These are phyloP conservation scores for Calendula officinalis DNA, from an alignment of 129 eudicot species.

Conservation along the genomic window DNA sequence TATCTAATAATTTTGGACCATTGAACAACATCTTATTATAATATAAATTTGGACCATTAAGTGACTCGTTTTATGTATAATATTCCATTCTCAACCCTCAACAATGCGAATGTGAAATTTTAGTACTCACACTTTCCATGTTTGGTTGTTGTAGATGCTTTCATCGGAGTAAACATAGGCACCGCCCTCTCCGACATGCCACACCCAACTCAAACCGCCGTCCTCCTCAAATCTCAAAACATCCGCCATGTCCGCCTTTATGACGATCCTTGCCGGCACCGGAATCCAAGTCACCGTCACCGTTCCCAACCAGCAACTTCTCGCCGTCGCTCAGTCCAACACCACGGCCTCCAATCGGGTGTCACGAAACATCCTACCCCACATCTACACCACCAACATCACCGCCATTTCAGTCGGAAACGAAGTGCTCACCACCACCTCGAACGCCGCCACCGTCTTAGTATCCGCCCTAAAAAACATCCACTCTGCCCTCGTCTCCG, in stretches of 20 bases:
- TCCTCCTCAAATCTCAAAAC: conserved; percentile 70
- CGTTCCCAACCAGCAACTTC: conserved; percentile 38
- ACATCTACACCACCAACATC: conserved; percentile 36
- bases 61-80: neutral
- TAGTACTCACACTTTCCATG: neutral
- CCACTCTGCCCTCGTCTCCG: conserved; percentile 30
- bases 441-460: conserved; percentile 36
- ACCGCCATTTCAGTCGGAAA: conserved; percentile 38
- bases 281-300: conserved; percentile 52
- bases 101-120: neutral
- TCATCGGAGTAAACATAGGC: conserved; percentile 79
- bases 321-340: conserved; percentile 42
- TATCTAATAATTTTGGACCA: conserved; percentile 8
- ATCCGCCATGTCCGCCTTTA: conserved; percentile 70
- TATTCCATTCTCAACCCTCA: neutral
- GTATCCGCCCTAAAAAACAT: conserved; percentile 29
- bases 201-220: conserved; percentile 69
- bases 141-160: conserved; percentile 26
- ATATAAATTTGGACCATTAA: conserved; percentile 2
- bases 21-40: neutral
- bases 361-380: conserved; percentile 33
- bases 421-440: conserved; percentile 40
- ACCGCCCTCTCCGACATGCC: conserved; percentile 81
- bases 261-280: conserved; percentile 60
- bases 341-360: conserved; percentile 42